Evolutionary conservation across 2,329 filamentous ascomycete species (phyloP).

Genomic region (Chrysosporium queenslandicum): DNA sequence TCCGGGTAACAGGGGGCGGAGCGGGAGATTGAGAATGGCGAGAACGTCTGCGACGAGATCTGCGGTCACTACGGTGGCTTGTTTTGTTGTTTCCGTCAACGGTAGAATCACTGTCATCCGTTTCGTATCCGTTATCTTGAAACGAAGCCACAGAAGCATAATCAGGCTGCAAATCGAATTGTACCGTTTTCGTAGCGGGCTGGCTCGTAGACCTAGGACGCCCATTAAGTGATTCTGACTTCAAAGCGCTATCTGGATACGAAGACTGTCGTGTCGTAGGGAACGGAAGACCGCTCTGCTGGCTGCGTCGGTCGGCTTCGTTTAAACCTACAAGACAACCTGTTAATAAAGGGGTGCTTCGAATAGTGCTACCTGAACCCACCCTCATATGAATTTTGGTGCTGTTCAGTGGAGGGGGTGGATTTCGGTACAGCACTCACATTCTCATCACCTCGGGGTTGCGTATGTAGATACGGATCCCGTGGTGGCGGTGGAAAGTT

Average conservation of each 20-base stretch:
- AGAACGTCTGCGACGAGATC: not conserved
- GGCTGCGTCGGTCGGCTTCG: not conserved
- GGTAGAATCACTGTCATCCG: constrained; percentile 35
- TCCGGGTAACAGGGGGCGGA: not conserved
- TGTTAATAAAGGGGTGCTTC: constrained; percentile 11
- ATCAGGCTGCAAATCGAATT: constrained; percentile 16
- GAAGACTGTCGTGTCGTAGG: not conserved
- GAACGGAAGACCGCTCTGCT: not conserved
- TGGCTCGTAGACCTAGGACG: constrained; percentile 1
- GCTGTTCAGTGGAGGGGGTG: constrained; percentile 29
- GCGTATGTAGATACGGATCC: constrained; percentile 33
- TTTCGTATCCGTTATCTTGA: constrained; percentile 31
- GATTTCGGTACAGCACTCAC: constrained; percentile 36
- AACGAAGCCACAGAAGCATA: not conserved
- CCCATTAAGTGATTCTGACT: not conserved
- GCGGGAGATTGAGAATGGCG: not conserved
- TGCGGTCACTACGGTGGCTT: constrained; percentile 14
- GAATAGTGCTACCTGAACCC: constrained; percentile 26
- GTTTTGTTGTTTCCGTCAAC: constrained; percentile 20
- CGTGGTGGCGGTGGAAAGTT: constrained; percentile 30
- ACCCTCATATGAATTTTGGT: constrained; percentile 33
- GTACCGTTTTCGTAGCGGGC: constrained; percentile 14
- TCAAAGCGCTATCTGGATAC: not conserved
- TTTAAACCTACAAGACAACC: constrained; percentile 19
- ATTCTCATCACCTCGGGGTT: constrained; percentile 40